Conservation (phyloP, 2,329 filamentous ascomycete species). For the Xenoacremonium recifei region DNA sequence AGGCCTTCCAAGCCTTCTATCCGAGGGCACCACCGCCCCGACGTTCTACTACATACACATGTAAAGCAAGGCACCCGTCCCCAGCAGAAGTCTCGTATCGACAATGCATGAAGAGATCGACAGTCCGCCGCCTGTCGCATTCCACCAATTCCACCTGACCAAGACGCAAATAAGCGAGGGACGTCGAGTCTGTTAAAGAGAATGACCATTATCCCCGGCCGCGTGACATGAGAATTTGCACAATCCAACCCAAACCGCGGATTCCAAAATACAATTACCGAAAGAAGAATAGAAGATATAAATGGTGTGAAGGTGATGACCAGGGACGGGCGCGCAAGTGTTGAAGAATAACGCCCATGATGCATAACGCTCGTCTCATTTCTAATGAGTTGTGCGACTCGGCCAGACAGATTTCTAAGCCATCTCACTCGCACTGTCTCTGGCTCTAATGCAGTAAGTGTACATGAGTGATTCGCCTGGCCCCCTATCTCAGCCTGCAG, state of each 20-base stretch:
- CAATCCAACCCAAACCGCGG: not conserved
- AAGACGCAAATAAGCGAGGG: not conserved
- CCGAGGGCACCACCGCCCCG: slow-evolving; percentile 8
- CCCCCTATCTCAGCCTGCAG: too few relatives aligned
- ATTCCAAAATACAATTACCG: not conserved
- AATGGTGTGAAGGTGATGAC: not conserved
- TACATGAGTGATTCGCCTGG: slow-evolving; percentile 2
- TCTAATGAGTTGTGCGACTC: not conserved
- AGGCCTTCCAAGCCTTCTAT: slow-evolving; percentile 2
- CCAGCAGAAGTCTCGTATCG: not conserved
- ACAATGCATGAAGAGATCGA: not conserved
- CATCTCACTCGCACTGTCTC: slow-evolving; percentile 6
- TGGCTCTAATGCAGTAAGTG: slow-evolving; percentile 12
- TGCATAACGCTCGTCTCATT: not conserved
- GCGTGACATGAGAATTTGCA: not conserved
- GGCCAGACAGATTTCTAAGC: not conserved
- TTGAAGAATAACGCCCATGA: not conserved
- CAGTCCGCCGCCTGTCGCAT: not conserved
- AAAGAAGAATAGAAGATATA: not conserved
- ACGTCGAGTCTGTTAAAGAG: not conserved
- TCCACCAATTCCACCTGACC: too few relatives aligned
- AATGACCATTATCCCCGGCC: not conserved
- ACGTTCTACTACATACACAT: slow-evolving; percentile 24
- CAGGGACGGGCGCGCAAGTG: too few relatives aligned
- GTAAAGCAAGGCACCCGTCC: slow-evolving; percentile 18